These are phyloP conservation scores for Chalaropsis thielavioides DNA, from an alignment of 2,329 filamentous ascomycete species.

Conservation along the genomic window DNA sequence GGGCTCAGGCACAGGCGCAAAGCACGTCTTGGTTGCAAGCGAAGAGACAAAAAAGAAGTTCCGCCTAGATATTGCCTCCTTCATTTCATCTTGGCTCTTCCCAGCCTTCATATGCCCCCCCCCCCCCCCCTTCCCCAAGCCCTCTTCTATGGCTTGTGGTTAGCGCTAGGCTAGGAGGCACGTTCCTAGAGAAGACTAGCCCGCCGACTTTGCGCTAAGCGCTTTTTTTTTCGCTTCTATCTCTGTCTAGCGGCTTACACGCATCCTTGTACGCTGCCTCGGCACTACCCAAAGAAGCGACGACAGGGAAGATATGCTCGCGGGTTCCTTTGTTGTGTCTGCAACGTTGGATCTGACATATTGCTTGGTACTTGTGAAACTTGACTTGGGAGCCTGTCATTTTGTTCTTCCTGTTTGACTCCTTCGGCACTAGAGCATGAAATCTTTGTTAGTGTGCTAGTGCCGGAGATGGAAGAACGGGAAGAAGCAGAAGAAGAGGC, in stretches of 20 bases:
- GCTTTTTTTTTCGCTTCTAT: background rate
- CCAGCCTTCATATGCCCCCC: too few relatives aligned
- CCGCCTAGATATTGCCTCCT: too few relatives aligned
- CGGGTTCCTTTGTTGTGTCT: slow-evolving; percentile 3
- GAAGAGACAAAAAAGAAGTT: too few relatives aligned
- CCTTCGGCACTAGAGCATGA: background rate
- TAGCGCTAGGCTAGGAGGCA: background rate
- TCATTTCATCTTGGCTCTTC: background rate
- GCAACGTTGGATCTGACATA: slow-evolving; percentile 2
- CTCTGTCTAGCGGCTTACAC: background rate
- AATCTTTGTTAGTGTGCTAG: background rate
- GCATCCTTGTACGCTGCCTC: background rate
- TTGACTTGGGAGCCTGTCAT: background rate
- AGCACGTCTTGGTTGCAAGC: too few relatives aligned
- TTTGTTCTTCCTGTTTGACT: background rate
- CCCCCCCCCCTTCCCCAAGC: too few relatives aligned
- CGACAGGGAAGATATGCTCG: background rate
- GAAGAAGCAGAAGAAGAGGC: too few relatives aligned
- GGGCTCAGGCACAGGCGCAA: too few relatives aligned
- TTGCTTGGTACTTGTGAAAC: background rate
- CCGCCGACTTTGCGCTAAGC: background rate
- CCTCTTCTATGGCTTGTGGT: background rate
- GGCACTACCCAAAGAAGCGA: background rate
- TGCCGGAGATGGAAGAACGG: background rate
- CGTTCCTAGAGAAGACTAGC: background rate